These are phyloP conservation scores for Isatis tinctoria DNA, from an alignment of 345 rosid genomes.

Conservation along the genomic window DNA sequence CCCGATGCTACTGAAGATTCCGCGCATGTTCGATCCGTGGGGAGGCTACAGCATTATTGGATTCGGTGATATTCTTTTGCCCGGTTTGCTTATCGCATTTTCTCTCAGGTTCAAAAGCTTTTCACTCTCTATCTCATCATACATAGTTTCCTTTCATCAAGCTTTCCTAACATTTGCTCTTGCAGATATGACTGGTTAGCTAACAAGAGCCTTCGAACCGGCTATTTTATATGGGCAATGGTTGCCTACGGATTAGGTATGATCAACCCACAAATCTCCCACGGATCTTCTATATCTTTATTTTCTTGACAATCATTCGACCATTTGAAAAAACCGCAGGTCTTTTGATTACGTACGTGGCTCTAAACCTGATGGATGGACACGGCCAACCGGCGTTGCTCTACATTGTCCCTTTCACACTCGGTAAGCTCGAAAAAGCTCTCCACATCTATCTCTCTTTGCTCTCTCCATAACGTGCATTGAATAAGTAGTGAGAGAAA, in stretches of 20 bases:
- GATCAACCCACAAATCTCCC: neutral
- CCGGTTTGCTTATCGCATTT: slow-evolving; percentile 87
- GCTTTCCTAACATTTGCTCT: neutral
- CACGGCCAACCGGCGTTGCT: slow-evolving; percentile 95
- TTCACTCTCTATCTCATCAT: slow-evolving; percentile 1
- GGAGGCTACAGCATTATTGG: slow-evolving; percentile 99
- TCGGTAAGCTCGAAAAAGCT: slow-evolving; percentile 45
- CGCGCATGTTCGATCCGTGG: slow-evolving; percentile 98
- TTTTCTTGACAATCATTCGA: neutral
- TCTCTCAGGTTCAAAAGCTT: slow-evolving; percentile 64
- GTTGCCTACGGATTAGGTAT: slow-evolving; percentile 88
- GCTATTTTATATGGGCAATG: slow-evolving; percentile 96
- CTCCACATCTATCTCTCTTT: neutral
- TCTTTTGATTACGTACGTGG: slow-evolving; percentile 90
- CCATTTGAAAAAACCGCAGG: slow-evolving; percentile 43
- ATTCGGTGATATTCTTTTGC: slow-evolving; percentile 97
- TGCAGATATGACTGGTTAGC: slow-evolving; percentile 92
- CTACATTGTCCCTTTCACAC: slow-evolving; percentile 90
- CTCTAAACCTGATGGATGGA: slow-evolving; percentile 92
- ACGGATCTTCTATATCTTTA: neutral
- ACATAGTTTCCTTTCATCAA: slow-evolving; percentile 9
- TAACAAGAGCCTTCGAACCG: slow-evolving; percentile 74
- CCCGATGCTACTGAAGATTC: slow-evolving; percentile 95
- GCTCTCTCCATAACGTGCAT: neutral
- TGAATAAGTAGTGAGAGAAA: neutral